These are phyloP conservation scores for Tylopilus sp. DNA, from an alignment of 1,284 basidiomycete genomes.

Conservation along the genomic window DNA sequence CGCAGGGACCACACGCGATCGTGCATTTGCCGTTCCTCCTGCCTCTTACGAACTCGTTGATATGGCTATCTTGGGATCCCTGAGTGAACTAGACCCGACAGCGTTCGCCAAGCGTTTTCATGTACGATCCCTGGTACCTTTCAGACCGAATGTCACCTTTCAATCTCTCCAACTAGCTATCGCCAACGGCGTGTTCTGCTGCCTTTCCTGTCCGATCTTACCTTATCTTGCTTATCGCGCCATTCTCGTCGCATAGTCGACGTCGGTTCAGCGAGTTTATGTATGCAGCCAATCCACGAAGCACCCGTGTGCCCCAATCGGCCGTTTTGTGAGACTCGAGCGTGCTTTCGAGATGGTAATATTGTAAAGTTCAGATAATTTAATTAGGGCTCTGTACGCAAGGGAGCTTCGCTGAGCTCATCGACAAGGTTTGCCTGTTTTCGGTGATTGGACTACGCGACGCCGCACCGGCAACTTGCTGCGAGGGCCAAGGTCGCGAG, in stretches of 20 bases:
- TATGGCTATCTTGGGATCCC: conserved; percentile 32
- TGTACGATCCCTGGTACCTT: conserved; percentile 28
- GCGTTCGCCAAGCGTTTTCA: conserved; percentile 18
- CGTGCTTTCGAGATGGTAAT: conserved; percentile 9
- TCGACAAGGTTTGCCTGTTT: conserved; percentile 26
- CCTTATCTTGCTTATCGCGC: conserved; percentile 13
- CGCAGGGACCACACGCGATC: conserved; percentile 23
- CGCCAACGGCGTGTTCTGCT: conserved; percentile 16
- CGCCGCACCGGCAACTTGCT: conserved; percentile 24
- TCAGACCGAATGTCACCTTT: conserved; percentile 11
- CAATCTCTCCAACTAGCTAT: conserved; percentile 8
- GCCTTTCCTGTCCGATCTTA: conserved; percentile 19
- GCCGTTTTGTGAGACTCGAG: conserved; percentile 5
- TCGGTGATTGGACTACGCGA: conserved; percentile 29
- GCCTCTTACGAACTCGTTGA: conserved; percentile 26
- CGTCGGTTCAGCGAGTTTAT: not conserved
- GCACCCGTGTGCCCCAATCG: conserved; percentile 13
- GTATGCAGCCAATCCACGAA: conserved; percentile 11
- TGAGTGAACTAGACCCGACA: conserved; percentile 28
- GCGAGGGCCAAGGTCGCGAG: conserved; percentile 13
- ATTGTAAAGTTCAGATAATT: conserved; percentile 22
- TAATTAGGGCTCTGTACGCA: conserved; percentile 18
- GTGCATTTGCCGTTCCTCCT: conserved; percentile 28
- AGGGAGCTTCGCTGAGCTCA: conserved; percentile 32
- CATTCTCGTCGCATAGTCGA: conserved; percentile 8